Evolutionary conservation across 139 green algal genomes (phyloP), one percentile per base, ranked within the genome.

Genomic region (Trebouxia sp.): DNA sequence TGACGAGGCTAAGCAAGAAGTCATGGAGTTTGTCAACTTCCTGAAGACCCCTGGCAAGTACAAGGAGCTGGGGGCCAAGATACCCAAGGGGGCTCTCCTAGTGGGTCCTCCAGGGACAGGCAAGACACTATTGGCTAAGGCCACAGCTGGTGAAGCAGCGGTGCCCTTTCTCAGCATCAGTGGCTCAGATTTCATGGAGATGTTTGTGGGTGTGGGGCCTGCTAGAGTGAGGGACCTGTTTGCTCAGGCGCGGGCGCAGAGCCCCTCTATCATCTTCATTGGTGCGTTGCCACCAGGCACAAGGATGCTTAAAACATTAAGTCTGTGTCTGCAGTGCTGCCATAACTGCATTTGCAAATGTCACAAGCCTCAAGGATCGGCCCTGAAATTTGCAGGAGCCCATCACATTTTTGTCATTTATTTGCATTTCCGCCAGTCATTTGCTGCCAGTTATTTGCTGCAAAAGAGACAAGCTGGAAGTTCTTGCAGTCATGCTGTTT

Each of bases 11-110:
- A 98, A 98, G 91, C 77, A 85, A 66, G 94, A 98, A 88, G 94
- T 99, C 83, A 97, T 97, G 93, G 95, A 99, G 92, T 98, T 99
- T 92, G 95, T 99, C 37, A 92, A 97, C 80, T 99, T 99, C 77
- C 81, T 83, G 65, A 79, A 79, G 72, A 90, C 90, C 32, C 93
- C 93, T 0, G 81, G 88, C 69, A 97, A 96, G 86, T 93, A 93
- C 77, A 89, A 88, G 77, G 88, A 94, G 42, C 87, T 97, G 79
- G 93, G 95, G 5, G 96, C 94, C 39, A 94, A 95, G 76, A 97
- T 98, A 74, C 96, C 96, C 35, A 96, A 95, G 82, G 96, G 96
- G 0, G 95, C 94, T 22, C 90, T 98, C 42, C 87, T 98, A 51
- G 91, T 97, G 26, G 90, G 95, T 1, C 94, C 95, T 5, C 94